Base-by-base conservation (phyloP, 2,329 filamentous ascomycete species). In the Apiospora rasikravindrae region DNA sequence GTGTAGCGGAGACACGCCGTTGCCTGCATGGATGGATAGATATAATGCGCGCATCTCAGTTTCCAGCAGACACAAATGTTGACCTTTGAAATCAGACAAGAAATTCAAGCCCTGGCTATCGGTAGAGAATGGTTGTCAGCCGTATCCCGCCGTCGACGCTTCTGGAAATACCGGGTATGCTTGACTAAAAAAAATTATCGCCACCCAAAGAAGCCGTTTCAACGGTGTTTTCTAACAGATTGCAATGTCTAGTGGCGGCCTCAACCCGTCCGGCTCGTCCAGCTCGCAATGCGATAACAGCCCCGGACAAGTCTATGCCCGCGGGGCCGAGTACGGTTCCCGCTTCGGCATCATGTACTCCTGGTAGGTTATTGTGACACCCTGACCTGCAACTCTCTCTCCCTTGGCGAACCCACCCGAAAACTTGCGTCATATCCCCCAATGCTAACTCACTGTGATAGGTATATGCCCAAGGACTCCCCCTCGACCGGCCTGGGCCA, bases 41-140 rank as follows among this genome's bases (percentile, higher is more conserved):
- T n/a, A 19, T 33, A 19, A 22, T 53, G 24, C 51, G 22, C 29
- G 29, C 19, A 33, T 33, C 14, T 33, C 51, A 29, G 16, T 16
- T 37, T 37, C 10, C 33, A n/a, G 10, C 8, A 14, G 33, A 40
- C 40, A 0, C 29, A 14, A 64, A 37, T n/a, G 7, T 37, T 64
- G 19, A 64, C 57, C 33, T 40, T n/a, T 33, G 64, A 24, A 10
- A 26, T 7, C n/a, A 68, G 66, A 88, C 74, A 77, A 87, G 57
- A 86, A 86, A 70, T 91, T 89, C 80, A 86, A 91, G 80, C 89
- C 75, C n/a, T 76, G 70, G 72, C 82, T 89, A 4, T 76, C 88
- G 16, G 85, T 89, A 7, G 83, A 83, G 29, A 87, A 87, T 75
- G 88, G 88, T 64, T 91, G 88, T 72, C 88, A 89, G 7, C 88